Evolutionary conservation across 2,329 filamentous ascomycete species (phyloP), one percentile per base, ranked within the genome.

Genomic region (Botrytis squamosa): DNA sequence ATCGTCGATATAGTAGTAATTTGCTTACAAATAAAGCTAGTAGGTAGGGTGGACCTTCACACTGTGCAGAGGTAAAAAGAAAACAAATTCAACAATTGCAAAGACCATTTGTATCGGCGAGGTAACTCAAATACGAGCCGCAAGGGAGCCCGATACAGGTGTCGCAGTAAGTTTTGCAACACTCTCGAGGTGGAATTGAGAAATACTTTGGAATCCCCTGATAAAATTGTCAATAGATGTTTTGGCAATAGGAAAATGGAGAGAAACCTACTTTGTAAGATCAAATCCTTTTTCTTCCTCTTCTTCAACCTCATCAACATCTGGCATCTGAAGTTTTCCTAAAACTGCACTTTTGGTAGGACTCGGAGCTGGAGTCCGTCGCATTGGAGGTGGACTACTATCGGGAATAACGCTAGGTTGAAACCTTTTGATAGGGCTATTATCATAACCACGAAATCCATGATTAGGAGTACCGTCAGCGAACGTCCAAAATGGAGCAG

Each of bases 401-500:
- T 89, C 90, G 4, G 85, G 83, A 36, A 81, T 78, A 40, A 84
- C 74, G 12, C 82, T 80, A 25, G 81, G 79, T 46, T 69, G 70
- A 42, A 71, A 74, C 40, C 76, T 78, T 79, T 90, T 90, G 12
- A 86, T 86, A 2, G 90, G 90, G 78, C 89, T 91, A 59, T 87
- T 80, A 75, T 91, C 89, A 73, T 88, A 89, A 16, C 29, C 60
- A 78, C 22, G 85, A 83, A 77, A 85, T 85, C 76, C 78, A 73
- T 76, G 80, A 71, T 92, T 84, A 2, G 93, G 93, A 2, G 92
- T 95, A 82, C 90, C 93, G 40, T 89, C 88, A 74, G 92, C 90
- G 82, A 93, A 96, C 81, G 93, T 94, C 93, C 93, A 97, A 82
- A 97, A 96, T 0, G 93, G 93, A 1, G 93, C 93, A 0, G 93